Evolutionary conservation across 257 asterid genomes (phyloP), one percentile per base, ranked within the genome.

Genomic region (Solanum virginianum): DNA sequence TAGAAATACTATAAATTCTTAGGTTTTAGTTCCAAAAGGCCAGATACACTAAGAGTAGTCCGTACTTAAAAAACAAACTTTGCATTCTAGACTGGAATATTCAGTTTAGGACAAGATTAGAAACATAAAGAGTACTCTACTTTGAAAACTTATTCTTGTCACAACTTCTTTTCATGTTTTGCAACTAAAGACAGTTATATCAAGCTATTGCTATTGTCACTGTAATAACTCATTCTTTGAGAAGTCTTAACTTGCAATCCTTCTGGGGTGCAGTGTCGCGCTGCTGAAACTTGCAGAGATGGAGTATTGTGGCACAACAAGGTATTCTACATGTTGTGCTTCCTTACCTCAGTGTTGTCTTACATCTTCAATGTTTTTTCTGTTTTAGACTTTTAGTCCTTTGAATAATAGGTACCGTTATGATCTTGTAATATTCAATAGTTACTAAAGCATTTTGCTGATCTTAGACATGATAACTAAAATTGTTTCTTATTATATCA

Each of bases 301-400:
- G 98, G 99, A 92, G 80, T 95, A 95, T 86, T 93, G 90, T 88
- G 98, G 99, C 81, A 95, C 98, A 87, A 95, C 98, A 77, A 95
- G 99, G 99, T 95, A 91, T 45, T 88, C 47, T 18, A 32, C 85
- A 26, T 59, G 26, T 82, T 41, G 16, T 36, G 32, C 11, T 57
- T 18, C 32, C 86, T 47, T 47, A 36, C 51, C 77, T 32, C 15
- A 68, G 6, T 68, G 47, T 26, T 69, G 24, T 26, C 16, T 70
- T 70, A 18, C 24, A 70, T 70, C 20, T 70, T 39, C 53, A 70
- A 36, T 39, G 54, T 39, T 41, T 70, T 36, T 10, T n/a, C 14
- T 13, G 39, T 70, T 18, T 39, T 70, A 53, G 79, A 17, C 26
- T 70, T 18, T 39, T 70, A 53, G 79, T 39, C 26, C 16, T 36